Evolutionary conservation across 805 yeast species (phyloP).

Genomic region (Kodamaea nitidulidarum): DNA sequence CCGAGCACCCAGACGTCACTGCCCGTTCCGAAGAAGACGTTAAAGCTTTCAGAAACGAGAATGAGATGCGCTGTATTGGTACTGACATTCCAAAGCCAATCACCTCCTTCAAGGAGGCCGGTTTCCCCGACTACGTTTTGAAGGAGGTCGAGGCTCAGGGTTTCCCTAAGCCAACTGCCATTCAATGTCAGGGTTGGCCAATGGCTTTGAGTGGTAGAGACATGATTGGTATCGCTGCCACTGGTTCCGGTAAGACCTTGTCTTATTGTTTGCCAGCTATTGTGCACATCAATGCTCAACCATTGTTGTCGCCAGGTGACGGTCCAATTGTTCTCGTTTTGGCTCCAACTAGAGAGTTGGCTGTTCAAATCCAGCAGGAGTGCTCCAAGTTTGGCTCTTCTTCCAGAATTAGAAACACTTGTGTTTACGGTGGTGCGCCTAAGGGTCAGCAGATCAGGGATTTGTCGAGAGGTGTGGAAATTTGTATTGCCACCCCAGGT

Average conservation of each 20-base stretch:
- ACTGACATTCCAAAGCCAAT: constrained; percentile 91
- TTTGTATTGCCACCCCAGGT: constrained; percentile 97
- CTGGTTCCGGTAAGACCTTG: constrained; percentile 98
- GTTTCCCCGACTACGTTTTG: constrained; percentile 92
- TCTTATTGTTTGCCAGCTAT: constrained; percentile 96
- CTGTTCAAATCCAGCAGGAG: constrained; percentile 94
- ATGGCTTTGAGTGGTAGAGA: constrained; percentile 99
- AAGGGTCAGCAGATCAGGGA: constrained; percentile 97
- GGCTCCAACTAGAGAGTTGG: constrained; percentile 98
- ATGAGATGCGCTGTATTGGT: constrained; percentile 85
- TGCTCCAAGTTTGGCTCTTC: constrained; percentile 91
- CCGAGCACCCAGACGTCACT: constrained; percentile 76
- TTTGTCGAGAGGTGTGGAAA: constrained; percentile 91
- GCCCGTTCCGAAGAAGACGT: constrained; percentile 73
- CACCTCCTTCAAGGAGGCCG: constrained; percentile 91
- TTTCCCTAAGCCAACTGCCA: constrained; percentile 90
- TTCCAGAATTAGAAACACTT: constrained; percentile 91
- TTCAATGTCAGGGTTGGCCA: constrained; percentile 99
- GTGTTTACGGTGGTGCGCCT: constrained; percentile 99
- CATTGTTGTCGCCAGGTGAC: constrained; percentile 86
- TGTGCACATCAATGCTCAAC: constrained; percentile 98
- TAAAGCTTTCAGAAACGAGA: constrained; percentile 67
- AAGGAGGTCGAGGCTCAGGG: constrained; percentile 87
- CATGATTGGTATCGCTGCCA: constrained; percentile 97
- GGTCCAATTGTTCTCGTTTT: constrained; percentile 94